A percentile compares a stretch with the other conserved stretches of the same genome.
Evolutionary conservation across 768 basidiomycete genomes (phyloP).

Genomic region (Hortiboletus flavorubellus): DNA sequence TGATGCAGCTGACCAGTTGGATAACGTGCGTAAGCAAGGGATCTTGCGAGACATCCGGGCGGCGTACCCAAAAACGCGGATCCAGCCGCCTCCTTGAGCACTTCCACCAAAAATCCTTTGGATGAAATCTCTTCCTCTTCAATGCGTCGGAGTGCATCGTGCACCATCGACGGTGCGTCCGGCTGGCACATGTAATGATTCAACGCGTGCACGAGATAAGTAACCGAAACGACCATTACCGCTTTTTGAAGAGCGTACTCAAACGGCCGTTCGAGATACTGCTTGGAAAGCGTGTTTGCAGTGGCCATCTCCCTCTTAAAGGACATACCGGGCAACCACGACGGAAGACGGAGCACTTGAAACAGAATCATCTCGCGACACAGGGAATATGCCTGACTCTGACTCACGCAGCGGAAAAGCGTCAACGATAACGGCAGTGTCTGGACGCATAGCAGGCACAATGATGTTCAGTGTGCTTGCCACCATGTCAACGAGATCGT

Average conservation of each 20-base stretch:
- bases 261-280: conserved; percentile 3
- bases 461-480: neutral
- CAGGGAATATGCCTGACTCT: neutral
- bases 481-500: neutral
- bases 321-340: conserved; percentile 11
- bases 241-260: neutral
- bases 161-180: neutral
- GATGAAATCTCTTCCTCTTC: neutral
- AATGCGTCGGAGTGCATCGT: neutral
- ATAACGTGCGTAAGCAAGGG: too few species aligned
- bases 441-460: neutral
- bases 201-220: too few species aligned
- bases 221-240: neutral
- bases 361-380: too few species aligned
- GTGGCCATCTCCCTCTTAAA: neutral
- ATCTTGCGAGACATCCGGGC: neutral
- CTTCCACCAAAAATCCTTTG: neutral
- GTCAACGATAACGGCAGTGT: neutral
- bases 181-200: neutral
- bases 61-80: neutral
- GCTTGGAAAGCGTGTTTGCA: neutral
- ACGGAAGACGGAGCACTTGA: conserved; percentile 2
- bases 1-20: neutral
- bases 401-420: neutral
- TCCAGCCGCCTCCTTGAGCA: neutral